Base-by-base conservation (phyloP, 2,329 filamentous ascomycete species). In the Amphichorda felina region DNA sequence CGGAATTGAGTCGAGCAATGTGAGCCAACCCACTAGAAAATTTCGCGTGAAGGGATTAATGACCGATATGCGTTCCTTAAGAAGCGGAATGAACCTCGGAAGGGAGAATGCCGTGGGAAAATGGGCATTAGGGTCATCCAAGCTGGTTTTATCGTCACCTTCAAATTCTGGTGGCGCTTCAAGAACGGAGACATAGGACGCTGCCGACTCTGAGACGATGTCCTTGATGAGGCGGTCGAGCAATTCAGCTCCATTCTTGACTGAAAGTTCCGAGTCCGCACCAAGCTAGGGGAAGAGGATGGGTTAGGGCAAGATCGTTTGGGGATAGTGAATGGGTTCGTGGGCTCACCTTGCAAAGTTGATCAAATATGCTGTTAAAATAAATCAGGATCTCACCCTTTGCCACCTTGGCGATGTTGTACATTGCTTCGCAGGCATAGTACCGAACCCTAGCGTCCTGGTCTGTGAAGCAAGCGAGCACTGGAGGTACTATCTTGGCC, bases 361-460 rank as follows among this genome's bases (percentile, higher is more conserved):
- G 87, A 63, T 98, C 91, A 53, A 98, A 98, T 43, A 98, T 91
- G 50, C 93, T 83, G 60, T 98, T 98, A 61, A 98, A 98, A 66
- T 94, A 98, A 28, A 93, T 75, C 44, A 98, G 61, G 15, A 98
- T 91, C 60, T 98, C 91, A 26, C 93, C 91, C 61, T 98, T 98
- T 41, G 89, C 91, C 33, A 98, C 91, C 63, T 98, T 98, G 52
- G 91, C 88, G 53, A 98, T 98, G 60, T 98, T 98, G 64, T 98
- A 98, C 91, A 98, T 98, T 58, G 88, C 93, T 65, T 98, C 91
- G 61, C 91, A 98, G 17, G 91, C 91, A 61, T 98, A 98, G 59
- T 98, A 98, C 44, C 91, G 76, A 22, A 96, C 91, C 39, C 91
- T 76, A 19, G 91, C 88, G 80, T 98, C 91, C 64, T 96, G 91